phyloP scores from a whole-genome alignment of 768 basidiomycete species.

The Kwoniella pini region DNA sequence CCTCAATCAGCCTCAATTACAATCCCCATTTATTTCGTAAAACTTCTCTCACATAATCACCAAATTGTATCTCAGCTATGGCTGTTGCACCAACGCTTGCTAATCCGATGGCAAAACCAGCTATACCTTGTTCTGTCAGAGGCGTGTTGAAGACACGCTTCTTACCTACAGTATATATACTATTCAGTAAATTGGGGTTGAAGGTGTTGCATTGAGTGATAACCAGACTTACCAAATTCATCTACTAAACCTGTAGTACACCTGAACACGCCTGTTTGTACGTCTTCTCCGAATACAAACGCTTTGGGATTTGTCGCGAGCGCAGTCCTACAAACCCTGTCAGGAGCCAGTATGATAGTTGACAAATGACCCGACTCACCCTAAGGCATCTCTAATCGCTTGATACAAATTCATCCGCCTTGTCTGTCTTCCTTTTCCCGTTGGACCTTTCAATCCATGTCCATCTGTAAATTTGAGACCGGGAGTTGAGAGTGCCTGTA shows the following conservation, averaged over 20 bases:
- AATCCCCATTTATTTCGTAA: neutral
- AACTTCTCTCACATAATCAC: conserved; percentile 46
- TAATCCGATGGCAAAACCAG: conserved; percentile 88
- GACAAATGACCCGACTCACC: conserved; percentile 57
- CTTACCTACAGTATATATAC: conserved; percentile 61
- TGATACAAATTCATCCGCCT: conserved; percentile 96
- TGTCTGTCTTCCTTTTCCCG: conserved; percentile 72
- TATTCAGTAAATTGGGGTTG: too few relatives aligned
- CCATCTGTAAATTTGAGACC: conserved; percentile 46
- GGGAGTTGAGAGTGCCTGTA: conserved; percentile 39
- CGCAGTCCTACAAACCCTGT: conserved; percentile 63
- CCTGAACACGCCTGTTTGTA: conserved; percentile 76
- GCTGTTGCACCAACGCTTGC: conserved; percentile 92
- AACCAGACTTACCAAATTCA: conserved; percentile 71
- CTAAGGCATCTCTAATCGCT: conserved; percentile 85
- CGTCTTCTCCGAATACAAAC: conserved; percentile 83
- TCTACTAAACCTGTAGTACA: conserved; percentile 92
- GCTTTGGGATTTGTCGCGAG: conserved; percentile 81
- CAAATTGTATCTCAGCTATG: conserved; percentile 77
- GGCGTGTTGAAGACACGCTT: conserved; percentile 97
- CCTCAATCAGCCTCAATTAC: too few relatives aligned
- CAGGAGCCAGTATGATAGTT: neutral
- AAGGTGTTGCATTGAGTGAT: neutral
- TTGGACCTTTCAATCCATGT: conserved; percentile 44
- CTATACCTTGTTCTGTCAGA: conserved; percentile 70